Conservation (phyloP, 768 basidiomycete species). For the Cystobasidium tubakii region DNA sequence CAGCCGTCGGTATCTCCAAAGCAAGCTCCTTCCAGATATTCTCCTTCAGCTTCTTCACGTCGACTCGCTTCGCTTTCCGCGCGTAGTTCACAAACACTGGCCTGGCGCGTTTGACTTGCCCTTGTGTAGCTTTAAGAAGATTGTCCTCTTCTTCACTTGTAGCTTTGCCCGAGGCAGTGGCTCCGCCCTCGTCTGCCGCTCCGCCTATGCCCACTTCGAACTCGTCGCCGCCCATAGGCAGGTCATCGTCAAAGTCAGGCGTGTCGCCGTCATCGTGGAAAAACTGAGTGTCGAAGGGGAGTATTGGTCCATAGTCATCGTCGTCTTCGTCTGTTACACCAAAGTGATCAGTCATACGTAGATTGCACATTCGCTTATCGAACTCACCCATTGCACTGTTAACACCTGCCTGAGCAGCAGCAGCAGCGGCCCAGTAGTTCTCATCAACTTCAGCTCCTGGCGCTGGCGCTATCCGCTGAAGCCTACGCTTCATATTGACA, state of each 20-base stretch:
- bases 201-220: conserved; percentile 36
- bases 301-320: conserved; percentile 62
- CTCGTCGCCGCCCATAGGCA: conserved; percentile 40
- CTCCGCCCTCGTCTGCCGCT: neutral
- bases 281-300: conserved; percentile 92
- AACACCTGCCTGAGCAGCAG: conserved; percentile 62
- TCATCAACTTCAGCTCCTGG: conserved; percentile 76
- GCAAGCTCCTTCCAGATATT: conserved; percentile 93
- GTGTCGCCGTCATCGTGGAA: conserved; percentile 80
- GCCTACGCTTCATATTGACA: conserved; percentile 69
- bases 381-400: neutral
- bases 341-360: neutral
- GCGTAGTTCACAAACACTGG: conserved; percentile 90
- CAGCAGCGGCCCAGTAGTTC: conserved; percentile 94
- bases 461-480: neutral
- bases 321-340: conserved; percentile 57
- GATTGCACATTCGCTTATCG: neutral
- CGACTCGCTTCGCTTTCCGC: conserved; percentile 90
- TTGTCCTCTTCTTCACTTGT: conserved; percentile 65
- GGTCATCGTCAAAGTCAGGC: conserved; percentile 60
- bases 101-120: conserved; percentile 64
- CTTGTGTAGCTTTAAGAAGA: conserved; percentile 71
- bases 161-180: conserved; percentile 52
- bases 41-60: conserved; percentile 92
- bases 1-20: conserved; percentile 46